Evolutionary conservation across 2,329 filamentous ascomycete species (phyloP).

Genomic region (Erysiphe pulchra): DNA sequence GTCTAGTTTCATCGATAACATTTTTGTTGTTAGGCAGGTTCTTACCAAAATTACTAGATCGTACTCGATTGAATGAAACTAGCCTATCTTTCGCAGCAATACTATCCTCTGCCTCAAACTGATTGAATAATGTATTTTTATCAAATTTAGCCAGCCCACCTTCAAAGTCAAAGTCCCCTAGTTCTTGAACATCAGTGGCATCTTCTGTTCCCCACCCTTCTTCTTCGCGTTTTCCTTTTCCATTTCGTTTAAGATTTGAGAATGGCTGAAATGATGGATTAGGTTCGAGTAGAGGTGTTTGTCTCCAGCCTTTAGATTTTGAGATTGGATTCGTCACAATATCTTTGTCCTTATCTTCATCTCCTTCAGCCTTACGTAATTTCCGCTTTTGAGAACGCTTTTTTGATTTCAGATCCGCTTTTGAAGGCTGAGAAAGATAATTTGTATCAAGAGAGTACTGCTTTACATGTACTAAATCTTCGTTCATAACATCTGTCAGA

Average conservation of each 20-base stretch:
- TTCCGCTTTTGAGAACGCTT: conserved; percentile 8
- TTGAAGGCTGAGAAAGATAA: conserved; percentile 3
- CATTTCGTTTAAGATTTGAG: conserved; percentile 25
- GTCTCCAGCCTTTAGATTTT: conserved; percentile 39
- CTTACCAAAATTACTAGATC: conserved; percentile 54
- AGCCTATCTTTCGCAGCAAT: conserved; percentile 78
- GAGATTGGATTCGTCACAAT: conserved; percentile 19
- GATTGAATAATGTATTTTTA: conserved; percentile 72
- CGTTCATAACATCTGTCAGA: conserved; percentile 6
- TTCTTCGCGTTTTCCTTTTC: conserved; percentile 20
- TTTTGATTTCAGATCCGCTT: conserved; percentile 1
- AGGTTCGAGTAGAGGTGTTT: conserved; percentile 38
- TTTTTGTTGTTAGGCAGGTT: conserved; percentile 85
- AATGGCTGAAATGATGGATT: conserved; percentile 37
- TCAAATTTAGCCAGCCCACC: conserved; percentile 82
- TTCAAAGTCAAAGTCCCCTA: conserved; percentile 87
- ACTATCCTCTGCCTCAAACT: conserved; percentile 70
- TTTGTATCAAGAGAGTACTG: conserved; percentile 3
- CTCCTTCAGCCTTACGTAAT: conserved; percentile 13
- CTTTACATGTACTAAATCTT: conserved; percentile 7
- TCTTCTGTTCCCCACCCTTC: conserved; percentile 94
- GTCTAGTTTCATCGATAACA: conserved; percentile 40
- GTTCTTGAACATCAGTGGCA: conserved; percentile 76
- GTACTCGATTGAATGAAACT: conserved; percentile 53
- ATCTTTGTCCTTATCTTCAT: conserved; percentile 13